phyloP scores from a whole-genome alignment of 768 basidiomycete species.

The Suillus occidentalis region DNA sequence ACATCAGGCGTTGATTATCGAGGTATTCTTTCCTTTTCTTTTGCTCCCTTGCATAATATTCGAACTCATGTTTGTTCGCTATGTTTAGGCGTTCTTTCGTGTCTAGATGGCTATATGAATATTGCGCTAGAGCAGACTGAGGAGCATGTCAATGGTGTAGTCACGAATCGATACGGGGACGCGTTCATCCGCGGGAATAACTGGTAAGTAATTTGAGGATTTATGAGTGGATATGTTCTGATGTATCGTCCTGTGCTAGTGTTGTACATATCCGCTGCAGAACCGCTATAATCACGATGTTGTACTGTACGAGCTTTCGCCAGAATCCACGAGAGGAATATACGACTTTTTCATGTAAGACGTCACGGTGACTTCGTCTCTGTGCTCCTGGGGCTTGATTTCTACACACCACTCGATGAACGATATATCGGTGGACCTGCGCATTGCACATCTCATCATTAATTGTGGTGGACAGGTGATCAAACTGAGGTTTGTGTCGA shows the following conservation, averaged over 20 bases:
- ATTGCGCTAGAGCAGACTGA: slow-evolving; percentile 97
- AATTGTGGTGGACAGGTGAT: no score
- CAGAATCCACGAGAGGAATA: background rate
- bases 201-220: slow-evolving; percentile 47
- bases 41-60: background rate
- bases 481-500: no score
- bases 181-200: slow-evolving; percentile 95
- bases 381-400: background rate
- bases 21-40: slow-evolving; percentile 45
- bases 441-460: background rate
- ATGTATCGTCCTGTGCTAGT: slow-evolving; percentile 39
- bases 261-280: slow-evolving; percentile 77
- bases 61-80: background rate
- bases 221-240: background rate
- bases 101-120: slow-evolving; percentile 99
- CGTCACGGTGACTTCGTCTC: background rate
- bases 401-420: background rate
- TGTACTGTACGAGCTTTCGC: background rate
- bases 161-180: slow-evolving; percentile 91
- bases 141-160: slow-evolving; percentile 86
- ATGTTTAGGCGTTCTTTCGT: slow-evolving; percentile 81
- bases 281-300: slow-evolving; percentile 42
- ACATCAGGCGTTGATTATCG: slow-evolving; percentile 93
- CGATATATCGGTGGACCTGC: background rate
- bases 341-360: background rate